These are phyloP conservation scores for Durotheca rogersii DNA, from an alignment of 495 filamentous ascomycete genomes.

Conservation along the genomic window DNA sequence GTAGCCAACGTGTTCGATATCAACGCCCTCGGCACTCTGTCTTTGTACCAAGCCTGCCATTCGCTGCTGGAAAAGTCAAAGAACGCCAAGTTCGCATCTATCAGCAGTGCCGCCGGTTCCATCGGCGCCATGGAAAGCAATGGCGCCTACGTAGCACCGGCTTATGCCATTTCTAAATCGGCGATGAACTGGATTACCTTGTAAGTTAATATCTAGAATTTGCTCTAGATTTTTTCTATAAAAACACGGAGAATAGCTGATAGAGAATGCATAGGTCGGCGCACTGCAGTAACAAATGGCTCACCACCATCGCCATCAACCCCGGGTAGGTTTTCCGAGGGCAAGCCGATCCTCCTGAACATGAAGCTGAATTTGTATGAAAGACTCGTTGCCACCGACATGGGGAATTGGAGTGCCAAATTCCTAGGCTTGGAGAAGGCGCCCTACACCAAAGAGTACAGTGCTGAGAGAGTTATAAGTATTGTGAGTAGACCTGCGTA, in stretches of 20 bases:
- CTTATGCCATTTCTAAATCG: constrained; percentile 25
- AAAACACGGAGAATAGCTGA: neutral
- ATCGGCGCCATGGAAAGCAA: constrained; percentile 13
- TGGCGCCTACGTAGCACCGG: constrained; percentile 13
- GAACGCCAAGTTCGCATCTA: constrained; percentile 18
- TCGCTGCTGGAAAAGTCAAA: constrained; percentile 18
- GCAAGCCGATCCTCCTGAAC: neutral
- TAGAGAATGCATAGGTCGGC: constrained; percentile 8
- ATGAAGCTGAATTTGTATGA: neutral
- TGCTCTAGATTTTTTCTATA: too few species aligned
- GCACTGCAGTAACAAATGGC: constrained; percentile 21
- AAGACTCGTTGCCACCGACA: constrained; percentile 17
- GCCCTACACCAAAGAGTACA: constrained; percentile 12
- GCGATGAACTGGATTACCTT: constrained; percentile 30
- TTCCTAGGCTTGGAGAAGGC: constrained; percentile 24
- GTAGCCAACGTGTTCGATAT: constrained; percentile 7
- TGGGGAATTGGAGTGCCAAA: constrained; percentile 18
- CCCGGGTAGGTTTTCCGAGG: constrained; percentile 14
- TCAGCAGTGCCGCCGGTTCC: constrained; percentile 18
- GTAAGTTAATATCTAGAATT: constrained; percentile 5
- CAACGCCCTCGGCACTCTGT: constrained; percentile 26
- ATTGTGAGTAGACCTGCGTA: constrained; percentile 5
- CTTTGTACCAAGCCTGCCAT: constrained; percentile 20
- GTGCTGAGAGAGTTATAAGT: constrained; percentile 13
- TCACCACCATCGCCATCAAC: constrained; percentile 16